Base-by-base conservation (phyloP, 352 stramenopile genomes). In the Globisporangium lucens region DNA sequence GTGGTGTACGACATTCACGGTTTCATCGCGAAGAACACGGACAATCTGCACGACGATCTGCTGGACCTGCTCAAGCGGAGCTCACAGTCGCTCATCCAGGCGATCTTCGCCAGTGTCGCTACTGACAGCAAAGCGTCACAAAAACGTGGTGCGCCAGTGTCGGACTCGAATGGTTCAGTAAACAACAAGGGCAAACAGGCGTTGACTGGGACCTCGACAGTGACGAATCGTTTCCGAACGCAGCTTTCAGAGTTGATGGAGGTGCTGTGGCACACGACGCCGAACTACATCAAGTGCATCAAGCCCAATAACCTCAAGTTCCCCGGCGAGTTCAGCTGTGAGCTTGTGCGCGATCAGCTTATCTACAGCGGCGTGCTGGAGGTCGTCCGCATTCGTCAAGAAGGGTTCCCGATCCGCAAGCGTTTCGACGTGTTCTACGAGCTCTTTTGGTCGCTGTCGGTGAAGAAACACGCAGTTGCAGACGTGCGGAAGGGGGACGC, bases 281-380 rank as follows among this genome's bases (percentile, higher is more conserved):
- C 92, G 6, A 93, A 94, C 46, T 98, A 98, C 70, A 94, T 98
- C 71, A 95, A 97, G 68, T 98, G 93, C 65, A 97, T 98, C 74
- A 98, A 98, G 76, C 94, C 94, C 5, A 98, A 98, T 79, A 97
- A 92, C 57, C 68, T 95, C 20, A 98, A 98, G 69, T 94, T 97
- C 52, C 81, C 91, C 0, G 84, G 93, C 47, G 76, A 89, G 12
- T 97, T 98, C 63, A 94, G 96, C 67, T 89, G 89, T 35, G 74
- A 95, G 30, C 70, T 94, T 9, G 90, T 97, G 13, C 82, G 94
- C 20, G 91, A 98, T 36, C 93, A 98, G 61, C 78, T 98, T 2
- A 72, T 92, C 4, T 98, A 97, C 78, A 95, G 90, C 38, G 93
- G 94, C 46, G 93, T 98, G 2, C 77, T 98, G 12, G 92, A 97